Evolutionary conservation across 139 green algal genomes (phyloP).

Genomic region (Trebouxia sp.): DNA sequence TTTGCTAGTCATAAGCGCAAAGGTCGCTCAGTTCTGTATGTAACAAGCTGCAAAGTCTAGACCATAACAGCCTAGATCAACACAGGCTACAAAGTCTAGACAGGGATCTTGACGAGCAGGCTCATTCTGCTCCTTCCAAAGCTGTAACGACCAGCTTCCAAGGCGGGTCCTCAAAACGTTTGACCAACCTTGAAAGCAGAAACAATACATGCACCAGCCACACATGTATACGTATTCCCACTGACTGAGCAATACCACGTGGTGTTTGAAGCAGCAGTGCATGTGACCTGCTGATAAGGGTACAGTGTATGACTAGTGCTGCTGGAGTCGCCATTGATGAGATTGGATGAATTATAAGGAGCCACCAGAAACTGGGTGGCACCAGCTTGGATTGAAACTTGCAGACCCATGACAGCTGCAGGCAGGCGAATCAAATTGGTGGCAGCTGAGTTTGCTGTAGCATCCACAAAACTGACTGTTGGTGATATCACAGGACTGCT

Average conservation of each 20-base stretch:
- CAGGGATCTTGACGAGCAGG: no score
- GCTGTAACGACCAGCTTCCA: no score
- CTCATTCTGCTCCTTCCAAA: no score
- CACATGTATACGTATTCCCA: neutral
- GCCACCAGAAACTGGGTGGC: neutral
- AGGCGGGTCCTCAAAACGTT: neutral
- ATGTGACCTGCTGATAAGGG: neutral
- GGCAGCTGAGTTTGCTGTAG: neutral
- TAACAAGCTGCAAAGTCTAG: no score
- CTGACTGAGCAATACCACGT: neutral
- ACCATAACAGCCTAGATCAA: no score
- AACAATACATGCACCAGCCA: neutral
- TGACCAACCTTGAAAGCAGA: neutral
- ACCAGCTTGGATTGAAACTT: neutral
- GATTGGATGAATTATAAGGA: neutral
- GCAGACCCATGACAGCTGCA: neutral
- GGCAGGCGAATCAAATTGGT: neutral
- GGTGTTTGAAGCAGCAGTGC: neutral
- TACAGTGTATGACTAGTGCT: neutral
- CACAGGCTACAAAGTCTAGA: no score
- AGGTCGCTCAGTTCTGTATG: no score
- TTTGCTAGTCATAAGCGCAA: no score
- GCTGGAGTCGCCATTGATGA: neutral
- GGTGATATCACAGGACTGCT: neutral
- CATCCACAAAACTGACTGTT: constrained; percentile 15